Percentiles rank a stretch among this genome's conserved stretches.
These are phyloP conservation scores for Penicillium carneum DNA, from an alignment of 2,329 filamentous ascomycete species.

Conservation along the genomic window DNA sequence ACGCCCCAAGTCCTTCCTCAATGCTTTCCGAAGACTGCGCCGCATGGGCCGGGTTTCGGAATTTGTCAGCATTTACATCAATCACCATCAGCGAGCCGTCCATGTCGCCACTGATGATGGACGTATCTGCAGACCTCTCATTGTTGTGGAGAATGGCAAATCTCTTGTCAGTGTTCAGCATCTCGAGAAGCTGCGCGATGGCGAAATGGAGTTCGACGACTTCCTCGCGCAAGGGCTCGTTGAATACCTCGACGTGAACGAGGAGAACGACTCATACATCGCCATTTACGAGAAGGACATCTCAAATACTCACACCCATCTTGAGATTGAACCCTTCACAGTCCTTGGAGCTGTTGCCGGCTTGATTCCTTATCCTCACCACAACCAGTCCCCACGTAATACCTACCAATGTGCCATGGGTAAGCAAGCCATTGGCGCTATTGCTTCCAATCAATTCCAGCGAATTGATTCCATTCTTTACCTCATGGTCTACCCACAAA, in stretches of 20 bases:
- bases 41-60: conserved; percentile 91
- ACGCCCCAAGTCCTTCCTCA: conserved; percentile 84
- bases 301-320: conserved; percentile 81
- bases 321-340: conserved; percentile 98
- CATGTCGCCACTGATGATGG: conserved; percentile 97
- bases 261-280: conserved; percentile 95
- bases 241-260: conserved; percentile 97
- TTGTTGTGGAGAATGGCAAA: conserved; percentile 87
- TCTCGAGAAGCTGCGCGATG: conserved; percentile 79
- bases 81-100: conserved; percentile 87
- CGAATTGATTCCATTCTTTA: conserved; percentile 95
- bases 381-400: conserved; percentile 98
- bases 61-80: conserved; percentile 95
- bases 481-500: conserved; percentile 95
- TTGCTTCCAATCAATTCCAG: conserved; percentile 97
- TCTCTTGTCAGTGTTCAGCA: conserved; percentile 81
- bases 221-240: conserved; percentile 89
- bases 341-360: conserved; percentile 94
- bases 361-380: conserved; percentile 95
- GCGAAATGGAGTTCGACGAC: conserved; percentile 89
- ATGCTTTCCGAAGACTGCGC: conserved; percentile 83
- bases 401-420: conserved; percentile 99
- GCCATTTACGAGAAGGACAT: conserved; percentile 88
- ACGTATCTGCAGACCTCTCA: conserved; percentile 91
- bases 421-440: conserved; percentile 98